Base-by-base conservation (phyloP, 2,329 filamentous ascomycete species). In the Penicillium brasilianum region DNA sequence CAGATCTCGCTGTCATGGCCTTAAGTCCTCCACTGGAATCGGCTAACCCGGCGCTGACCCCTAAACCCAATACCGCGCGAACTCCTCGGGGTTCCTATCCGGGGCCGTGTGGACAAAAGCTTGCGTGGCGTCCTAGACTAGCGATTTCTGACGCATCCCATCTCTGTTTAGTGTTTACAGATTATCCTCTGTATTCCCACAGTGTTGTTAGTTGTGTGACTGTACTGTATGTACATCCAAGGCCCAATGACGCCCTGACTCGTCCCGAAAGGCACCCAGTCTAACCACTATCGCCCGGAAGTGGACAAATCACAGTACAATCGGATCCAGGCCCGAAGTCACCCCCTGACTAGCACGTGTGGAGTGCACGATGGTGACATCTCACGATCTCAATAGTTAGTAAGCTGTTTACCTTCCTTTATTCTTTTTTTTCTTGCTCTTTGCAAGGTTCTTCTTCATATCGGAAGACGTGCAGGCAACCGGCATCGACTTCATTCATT, bases 121-220 rank as follows among this genome's bases (percentile, higher is more conserved):
- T 63, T 63, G 58, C 51, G 58, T 58, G 58, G 61, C 61, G 18
- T 44, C 8, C 32, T 53, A 30, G 34, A 55, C 50, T 61, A 61
- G 59, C 51, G 56, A 28, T 43, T n/a, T 22, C 50, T 59, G 51
- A 55, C 51, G 57, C 25, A 55, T 28, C 34, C 46, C 10, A 18
- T 51, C 20, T 44, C 13, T 20, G 41, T 25, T 25, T 22, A 18
- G 13, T 36, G 16, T 16, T 43, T 25, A 20, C 32, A 34, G 25
- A 6, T 28, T 28, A 28, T 28, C 25, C 25, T 28, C 25, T 6
- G 25, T 28, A 28, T 28, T 28, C 25, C 25, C 25, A 28, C 25
- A 28, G 25, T 6, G 25, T 28, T 28, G 25, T 28, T 6, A 28
- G 25, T 28, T 28, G 25, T 28, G 25, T 28, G 43, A 25, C 8